Percentiles rank a stretch among this genome's conserved stretches.
Conservation (phyloP, 2,329 filamentous ascomycete genomes). For the Fusarium succisae region DNA sequence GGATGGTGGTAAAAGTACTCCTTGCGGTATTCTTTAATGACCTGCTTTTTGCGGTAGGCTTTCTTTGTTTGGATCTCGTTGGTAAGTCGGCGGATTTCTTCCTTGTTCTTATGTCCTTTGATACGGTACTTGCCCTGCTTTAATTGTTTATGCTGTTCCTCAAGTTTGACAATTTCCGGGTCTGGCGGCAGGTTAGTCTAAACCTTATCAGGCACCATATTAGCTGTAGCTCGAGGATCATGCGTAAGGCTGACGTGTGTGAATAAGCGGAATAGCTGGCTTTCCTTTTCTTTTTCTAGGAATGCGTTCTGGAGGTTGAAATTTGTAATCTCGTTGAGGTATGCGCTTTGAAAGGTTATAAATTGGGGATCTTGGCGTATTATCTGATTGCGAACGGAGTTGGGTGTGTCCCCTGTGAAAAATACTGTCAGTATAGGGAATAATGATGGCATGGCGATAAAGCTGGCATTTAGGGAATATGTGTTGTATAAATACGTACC, state of each 20-base stretch:
- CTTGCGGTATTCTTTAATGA: constrained; percentile 39
- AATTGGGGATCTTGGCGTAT: constrained; percentile 44
- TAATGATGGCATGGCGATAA: background rate
- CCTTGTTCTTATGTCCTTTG: constrained; percentile 33
- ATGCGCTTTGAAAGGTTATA: constrained; percentile 41
- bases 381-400: constrained; percentile 43
- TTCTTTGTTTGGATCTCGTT: constrained; percentile 36
- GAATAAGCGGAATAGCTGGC: constrained; percentile 17
- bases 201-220: background rate
- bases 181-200: background rate
- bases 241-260: background rate
- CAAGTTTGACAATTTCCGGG: background rate
- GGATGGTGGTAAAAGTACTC: constrained; percentile 42
- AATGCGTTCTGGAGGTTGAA: constrained; percentile 46
- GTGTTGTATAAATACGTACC: background rate
- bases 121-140: constrained; percentile 35
- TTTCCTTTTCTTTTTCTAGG: constrained; percentile 30
- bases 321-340: constrained; percentile 40
- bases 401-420: constrained; percentile 32
- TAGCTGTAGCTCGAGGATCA: constrained; percentile 33
- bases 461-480: background rate
- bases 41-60: constrained; percentile 21
- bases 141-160: background rate
- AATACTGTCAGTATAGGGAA: background rate
- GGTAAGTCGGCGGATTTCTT: constrained; percentile 37